Evolutionary conservation across 192 early-diverging fungal species (phyloP).

Genomic region (Lobosporangium transversale): DNA sequence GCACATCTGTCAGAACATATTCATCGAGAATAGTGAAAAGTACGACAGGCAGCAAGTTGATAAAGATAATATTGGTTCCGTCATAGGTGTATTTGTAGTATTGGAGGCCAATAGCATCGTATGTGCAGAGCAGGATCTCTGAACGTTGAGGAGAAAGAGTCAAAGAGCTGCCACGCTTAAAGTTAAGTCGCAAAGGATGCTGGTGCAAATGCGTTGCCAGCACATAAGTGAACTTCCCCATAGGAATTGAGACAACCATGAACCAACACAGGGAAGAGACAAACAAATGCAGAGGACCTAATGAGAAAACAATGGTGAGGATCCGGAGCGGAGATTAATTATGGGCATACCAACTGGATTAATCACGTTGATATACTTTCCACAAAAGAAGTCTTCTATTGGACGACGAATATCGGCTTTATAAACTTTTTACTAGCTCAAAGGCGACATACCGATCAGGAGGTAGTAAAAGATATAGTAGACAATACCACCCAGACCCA

Average conservation of each 20-base stretch:
- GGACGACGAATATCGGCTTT: no score
- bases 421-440: no score
- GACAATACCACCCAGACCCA: slow-evolving; percentile 57
- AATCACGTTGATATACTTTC: not conserved
- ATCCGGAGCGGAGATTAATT: slow-evolving; percentile 8
- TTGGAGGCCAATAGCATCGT: slow-evolving; percentile 86
- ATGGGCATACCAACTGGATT: slow-evolving; percentile 12
- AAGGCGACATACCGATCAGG: slow-evolving; percentile 56
- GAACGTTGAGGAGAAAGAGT: slow-evolving; percentile 51
- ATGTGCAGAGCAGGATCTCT: slow-evolving; percentile 86
- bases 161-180: slow-evolving; percentile 66
- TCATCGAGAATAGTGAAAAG: slow-evolving; percentile 88
- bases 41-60: slow-evolving; percentile 88
- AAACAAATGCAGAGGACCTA: slow-evolving; percentile 80
- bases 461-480: slow-evolving; percentile 62
- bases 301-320: slow-evolving; percentile 25
- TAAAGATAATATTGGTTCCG: slow-evolving; percentile 96
- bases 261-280: slow-evolving; percentile 87
- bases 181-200: slow-evolving; percentile 80
- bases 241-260: slow-evolving; percentile 88
- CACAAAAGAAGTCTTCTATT: no score
- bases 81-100: slow-evolving; percentile 98
- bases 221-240: slow-evolving; percentile 91
- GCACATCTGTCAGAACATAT: slow-evolving; percentile 68
- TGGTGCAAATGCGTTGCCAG: slow-evolving; percentile 81